A percentile compares a stretch with the other conserved stretches of the same genome.
Conservation (phyloP, 1,284 basidiomycete species). For the Leccinum angustisporum region DNA sequence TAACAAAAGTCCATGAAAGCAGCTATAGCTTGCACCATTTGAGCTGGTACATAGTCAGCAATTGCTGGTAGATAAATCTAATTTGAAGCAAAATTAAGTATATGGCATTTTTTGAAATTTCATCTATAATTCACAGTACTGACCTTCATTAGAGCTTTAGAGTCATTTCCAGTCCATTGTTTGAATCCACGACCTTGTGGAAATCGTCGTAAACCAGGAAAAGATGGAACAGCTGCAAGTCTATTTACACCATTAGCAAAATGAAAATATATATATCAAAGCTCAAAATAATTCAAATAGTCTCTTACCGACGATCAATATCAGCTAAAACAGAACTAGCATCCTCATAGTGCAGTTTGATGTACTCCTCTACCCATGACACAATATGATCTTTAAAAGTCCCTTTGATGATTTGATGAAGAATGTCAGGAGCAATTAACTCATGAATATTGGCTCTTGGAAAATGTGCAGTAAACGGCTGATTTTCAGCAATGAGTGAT, state of each 20-base stretch:
- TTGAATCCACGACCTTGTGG: not conserved
- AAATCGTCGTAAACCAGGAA: not conserved
- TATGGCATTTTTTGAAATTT: not conserved
- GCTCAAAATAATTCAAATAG: not conserved
- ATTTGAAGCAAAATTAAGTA: not conserved
- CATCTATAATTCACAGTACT: not conserved
- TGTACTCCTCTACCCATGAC: not conserved
- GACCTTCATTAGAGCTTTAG: not conserved
- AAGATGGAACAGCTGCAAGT: not conserved
- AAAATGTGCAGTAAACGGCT: not conserved
- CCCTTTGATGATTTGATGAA: not conserved
- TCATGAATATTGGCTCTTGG: not conserved
- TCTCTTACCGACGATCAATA: not conserved
- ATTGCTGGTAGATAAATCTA: constrained; percentile 18
- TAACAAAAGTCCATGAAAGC: constrained; percentile 16
- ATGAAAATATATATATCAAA: not conserved
- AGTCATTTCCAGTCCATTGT: not conserved
- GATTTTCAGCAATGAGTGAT: not conserved
- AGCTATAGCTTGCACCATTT: constrained; percentile 10
- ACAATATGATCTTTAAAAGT: not conserved
- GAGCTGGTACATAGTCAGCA: constrained; percentile 10
- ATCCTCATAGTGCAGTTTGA: not conserved
- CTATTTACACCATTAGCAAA: not conserved
- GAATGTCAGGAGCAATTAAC: not conserved
- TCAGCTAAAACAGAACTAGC: not conserved